phyloP scores from a whole-genome alignment of 2,329 filamentous ascomycete species.

The Corynespora cassiicola region DNA sequence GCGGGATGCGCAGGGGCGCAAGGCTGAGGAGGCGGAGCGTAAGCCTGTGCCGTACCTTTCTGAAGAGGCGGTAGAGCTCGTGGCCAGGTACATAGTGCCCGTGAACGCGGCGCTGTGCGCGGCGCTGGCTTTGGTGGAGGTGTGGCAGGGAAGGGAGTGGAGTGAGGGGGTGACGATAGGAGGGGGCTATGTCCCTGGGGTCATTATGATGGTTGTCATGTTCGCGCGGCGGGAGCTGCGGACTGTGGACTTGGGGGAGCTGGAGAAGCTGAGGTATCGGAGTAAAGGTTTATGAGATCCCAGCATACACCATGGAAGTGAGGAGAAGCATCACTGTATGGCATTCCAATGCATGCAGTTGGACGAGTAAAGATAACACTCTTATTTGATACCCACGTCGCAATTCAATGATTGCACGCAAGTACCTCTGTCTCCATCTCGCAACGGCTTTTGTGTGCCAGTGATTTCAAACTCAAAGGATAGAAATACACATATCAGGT shows the following conservation, averaged over 20 bases:
- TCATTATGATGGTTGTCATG: conserved; percentile 68
- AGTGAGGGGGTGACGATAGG: conserved; percentile 37
- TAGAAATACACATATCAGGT: too few species aligned
- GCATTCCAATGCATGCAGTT: too few species aligned
- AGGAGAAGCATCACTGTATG: too few species aligned
- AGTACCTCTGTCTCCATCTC: too few species aligned
- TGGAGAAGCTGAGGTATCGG: conserved; percentile 67
- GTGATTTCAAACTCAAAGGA: too few species aligned
- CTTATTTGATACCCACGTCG: too few species aligned
- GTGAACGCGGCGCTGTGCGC: conserved; percentile 65
- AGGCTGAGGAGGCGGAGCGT: conserved; percentile 9
- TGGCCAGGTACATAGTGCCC: conserved; percentile 65
- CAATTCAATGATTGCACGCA: too few species aligned
- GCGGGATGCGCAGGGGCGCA: conserved; percentile 14
- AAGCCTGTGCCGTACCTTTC: conserved; percentile 30
- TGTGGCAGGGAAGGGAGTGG: conserved; percentile 29
- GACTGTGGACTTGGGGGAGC: conserved; percentile 71
- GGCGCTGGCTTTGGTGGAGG: conserved; percentile 53
- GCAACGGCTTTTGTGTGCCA: too few species aligned
- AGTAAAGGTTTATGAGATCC: conserved; percentile 72
- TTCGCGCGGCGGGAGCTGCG: conserved; percentile 70
- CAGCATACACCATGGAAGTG: too few species aligned
- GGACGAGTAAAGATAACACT: too few species aligned
- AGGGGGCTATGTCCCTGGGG: conserved; percentile 48
- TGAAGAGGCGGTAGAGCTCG: conserved; percentile 48